Conservation (phyloP, 805 yeast genomes). For the Wickerhamiella vanderwaltii region DNA sequence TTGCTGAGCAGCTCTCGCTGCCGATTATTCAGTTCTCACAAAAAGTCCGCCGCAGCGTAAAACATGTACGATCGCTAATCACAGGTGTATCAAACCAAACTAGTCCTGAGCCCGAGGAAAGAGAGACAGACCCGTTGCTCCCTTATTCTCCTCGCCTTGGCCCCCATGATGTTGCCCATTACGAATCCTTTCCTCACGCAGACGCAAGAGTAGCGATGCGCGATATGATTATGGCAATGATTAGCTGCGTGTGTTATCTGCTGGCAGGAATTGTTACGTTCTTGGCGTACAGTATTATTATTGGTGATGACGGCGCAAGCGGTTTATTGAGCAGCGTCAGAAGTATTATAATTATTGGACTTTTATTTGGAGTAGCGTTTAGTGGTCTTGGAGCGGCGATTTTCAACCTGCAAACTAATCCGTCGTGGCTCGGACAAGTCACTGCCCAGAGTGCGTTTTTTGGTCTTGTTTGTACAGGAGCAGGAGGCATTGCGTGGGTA, state of each 20-base stretch:
- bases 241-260: conserved; percentile 33
- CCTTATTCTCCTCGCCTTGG: conserved; percentile 17
- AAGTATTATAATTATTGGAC: conserved; percentile 31
- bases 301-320: conserved; percentile 26
- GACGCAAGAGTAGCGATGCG: conserved; percentile 21
- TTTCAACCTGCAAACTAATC: conserved; percentile 32
- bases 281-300: conserved; percentile 33
- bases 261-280: conserved; percentile 29
- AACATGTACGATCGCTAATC: conserved; percentile 10
- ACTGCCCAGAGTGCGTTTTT: conserved; percentile 34
- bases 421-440: conserved; percentile 34
- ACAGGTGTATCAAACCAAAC: conserved; percentile 10
- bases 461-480: conserved; percentile 32
- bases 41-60: conserved; percentile 19
- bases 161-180: conserved; percentile 10
- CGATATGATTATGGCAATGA: conserved; percentile 34
- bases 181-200: conserved; percentile 13
- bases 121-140: conserved; percentile 12
- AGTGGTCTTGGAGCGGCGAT: conserved; percentile 36
- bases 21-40: conserved; percentile 23
- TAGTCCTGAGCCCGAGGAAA: conserved; percentile 14
- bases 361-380: conserved; percentile 33
- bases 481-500: conserved; percentile 33
- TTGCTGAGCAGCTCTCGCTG: conserved; percentile 25
- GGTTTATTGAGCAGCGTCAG: conserved; percentile 21